Percentiles rank a stretch among this genome's conserved stretches.
Evolutionary conservation across 2,329 filamentous ascomycete species (phyloP).

Genomic region (Balansia obtecta): DNA sequence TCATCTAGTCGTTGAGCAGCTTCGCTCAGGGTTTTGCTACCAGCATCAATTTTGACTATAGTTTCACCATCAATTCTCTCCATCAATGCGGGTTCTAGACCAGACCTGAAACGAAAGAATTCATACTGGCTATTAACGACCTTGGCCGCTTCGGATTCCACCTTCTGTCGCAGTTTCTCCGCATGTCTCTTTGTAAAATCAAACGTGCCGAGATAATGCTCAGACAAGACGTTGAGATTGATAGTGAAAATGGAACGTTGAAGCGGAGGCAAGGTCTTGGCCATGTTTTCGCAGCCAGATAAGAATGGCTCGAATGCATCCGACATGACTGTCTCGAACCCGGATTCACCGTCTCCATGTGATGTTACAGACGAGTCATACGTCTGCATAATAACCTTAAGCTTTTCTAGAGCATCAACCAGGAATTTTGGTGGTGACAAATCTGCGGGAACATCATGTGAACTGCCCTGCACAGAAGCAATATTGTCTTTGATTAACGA

Average conservation of each 20-base stretch:
- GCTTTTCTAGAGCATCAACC: conserved; percentile 63
- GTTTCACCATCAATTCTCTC: conserved; percentile 29
- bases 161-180: conserved; percentile 40
- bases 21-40: conserved; percentile 40
- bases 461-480: conserved; percentile 58
- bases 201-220: conserved; percentile 42
- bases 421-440: conserved; percentile 71
- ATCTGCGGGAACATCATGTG: conserved; percentile 57
- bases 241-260: conserved; percentile 56
- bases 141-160: conserved; percentile 41
- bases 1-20: conserved; percentile 72
- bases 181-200: conserved; percentile 49
- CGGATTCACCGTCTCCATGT: conserved; percentile 44
- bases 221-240: conserved; percentile 55
- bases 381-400: conserved; percentile 70
- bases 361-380: conserved; percentile 70
- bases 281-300: conserved; percentile 57
- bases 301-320: conserved; percentile 84
- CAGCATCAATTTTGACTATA: conserved; percentile 29
- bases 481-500: conserved; percentile 71
- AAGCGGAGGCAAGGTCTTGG: conserved; percentile 45
- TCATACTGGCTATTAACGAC: conserved; percentile 56
- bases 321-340: conserved; percentile 62
- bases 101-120: conserved; percentile 66
- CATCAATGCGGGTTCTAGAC: conserved; percentile 51